Conservation (phyloP, 139 green algal species). For the Closterium sp. region DNA sequence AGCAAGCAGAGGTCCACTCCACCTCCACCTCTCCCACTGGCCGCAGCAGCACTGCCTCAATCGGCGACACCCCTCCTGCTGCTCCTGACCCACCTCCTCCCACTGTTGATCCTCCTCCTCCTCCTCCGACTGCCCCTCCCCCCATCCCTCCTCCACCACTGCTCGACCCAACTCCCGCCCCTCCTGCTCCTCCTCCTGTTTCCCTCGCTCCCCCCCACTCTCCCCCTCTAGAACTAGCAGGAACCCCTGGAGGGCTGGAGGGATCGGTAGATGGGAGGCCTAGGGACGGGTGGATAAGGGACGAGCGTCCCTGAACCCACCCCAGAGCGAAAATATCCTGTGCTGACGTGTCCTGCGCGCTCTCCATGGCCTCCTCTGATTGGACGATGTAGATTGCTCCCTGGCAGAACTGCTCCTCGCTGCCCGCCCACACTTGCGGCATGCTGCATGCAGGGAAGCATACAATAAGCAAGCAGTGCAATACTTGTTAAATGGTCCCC, state of each 20-base stretch:
- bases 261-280: background rate
- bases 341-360: background rate
- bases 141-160: background rate
- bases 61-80: background rate
- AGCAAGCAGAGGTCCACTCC: background rate
- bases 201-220: background rate
- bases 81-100: too few species aligned
- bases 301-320: background rate
- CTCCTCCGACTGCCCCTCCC: background rate
- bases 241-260: background rate
- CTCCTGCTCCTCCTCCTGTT: background rate
- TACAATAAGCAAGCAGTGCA: too few species aligned
- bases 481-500: too few species aligned
- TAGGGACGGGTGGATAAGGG: background rate
- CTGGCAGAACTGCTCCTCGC: background rate
- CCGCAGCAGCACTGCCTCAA: background rate
- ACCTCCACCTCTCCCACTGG: background rate
- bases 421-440: too few species aligned
- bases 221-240: background rate
- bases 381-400: background rate
- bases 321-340: background rate
- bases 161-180: too few species aligned
- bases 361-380: background rate
- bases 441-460: too few species aligned
- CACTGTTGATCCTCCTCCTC: background rate